Evolutionary conservation across 2,329 filamentous ascomycete genomes (phyloP), one percentile per base, ranked within the genome.

Genomic region (Pseudogymnoascus sp.): DNA sequence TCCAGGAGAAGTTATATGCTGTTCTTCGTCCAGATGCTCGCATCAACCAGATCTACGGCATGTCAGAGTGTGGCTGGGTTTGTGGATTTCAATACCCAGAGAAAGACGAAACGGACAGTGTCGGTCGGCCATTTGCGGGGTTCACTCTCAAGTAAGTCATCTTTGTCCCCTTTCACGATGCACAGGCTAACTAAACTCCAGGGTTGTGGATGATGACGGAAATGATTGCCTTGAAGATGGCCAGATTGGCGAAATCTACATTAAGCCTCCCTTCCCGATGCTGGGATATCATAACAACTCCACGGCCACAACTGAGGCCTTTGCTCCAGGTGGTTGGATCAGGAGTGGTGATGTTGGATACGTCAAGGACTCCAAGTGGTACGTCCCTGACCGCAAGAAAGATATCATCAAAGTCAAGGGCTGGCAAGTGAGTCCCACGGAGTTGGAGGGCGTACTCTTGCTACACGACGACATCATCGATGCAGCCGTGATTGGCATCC

Each of bases 11-110:
- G 57, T 71, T 79, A 63, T 71, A 75, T 34, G 65, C 67, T 5
- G 68, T 77, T 20, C 74, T 82, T 38, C 67, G 74, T 25, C 64
- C 65, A 1, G 68, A 74, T 32, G 76, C 78, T 0, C 70, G 72
- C 16, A 73, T 81, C 12, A 72, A 72, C 8, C 78, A 80, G 62
- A 73, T 80, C 37, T 83, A 78, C 75, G 81, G 81, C 1, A 81
- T 82, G 76, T 82, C 80, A 0, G 81, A 83, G 68, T 74, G 69
- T 65, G 80, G 80, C 70, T 65, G 73, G 65, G 57, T 58, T 2
- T 75, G 78, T 67, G 74, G 76, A 60, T 73, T 71, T 60, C 70
- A 69, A 16, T 75, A 73, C 59, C 57, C 57, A 16, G 57, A 58
- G 57, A 58, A 70, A 12, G 77, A 78, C 50, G 66, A 70, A 14